Evolutionary conservation across 495 filamentous ascomycete species (phyloP), one percentile per base, ranked within the genome.

Genomic region (Talaromyces adpressus): DNA sequence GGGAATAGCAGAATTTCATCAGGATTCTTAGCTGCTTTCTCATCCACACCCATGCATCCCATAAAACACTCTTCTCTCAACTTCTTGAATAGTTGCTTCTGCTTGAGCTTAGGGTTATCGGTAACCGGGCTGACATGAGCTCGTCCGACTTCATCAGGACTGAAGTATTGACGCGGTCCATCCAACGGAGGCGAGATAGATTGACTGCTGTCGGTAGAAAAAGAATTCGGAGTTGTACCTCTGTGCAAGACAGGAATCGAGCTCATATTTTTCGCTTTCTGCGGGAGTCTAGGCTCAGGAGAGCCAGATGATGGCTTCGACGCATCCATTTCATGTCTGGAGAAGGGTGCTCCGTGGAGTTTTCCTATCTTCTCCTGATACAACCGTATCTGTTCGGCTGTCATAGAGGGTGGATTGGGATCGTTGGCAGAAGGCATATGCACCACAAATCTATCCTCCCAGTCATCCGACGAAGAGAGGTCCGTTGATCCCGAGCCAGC

Each of bases 371-470:
- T 75, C 36, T 71, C 69, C 34, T 81, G 79, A 57, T 77, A 82
- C 6, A 78, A 65, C 4, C 68, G 57, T 12, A 81, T 80, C 62
- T 81, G 72, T 30, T 74, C 69, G 0, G 67, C 68, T 7, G 74
- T 75, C 72, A 81, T 75, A 1, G 65, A 71, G 2, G 75, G 72
- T 3, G 78, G 79, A 56, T 78, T 79, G 2, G 79, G 77, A 0
- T 81, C 74, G 49, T 73, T 75, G 1, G 79, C 77, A 34, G 74
- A 74, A 1, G 76, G 79, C 76, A 80, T 82, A 25, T 81, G 67
- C 14, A 81, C 74, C 47, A 80, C 77, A 58, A 79, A 81, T 68
- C 72, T 69, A 61, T 81, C 78, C 45, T 76, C 75, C 76, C 78
- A 77, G 47, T 53, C 51, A 36, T 60, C 61, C 4, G 56, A 60